phyloP scores from a whole-genome alignment of 768 basidiomycete genomes.

The Pulveroboletus frians region DNA sequence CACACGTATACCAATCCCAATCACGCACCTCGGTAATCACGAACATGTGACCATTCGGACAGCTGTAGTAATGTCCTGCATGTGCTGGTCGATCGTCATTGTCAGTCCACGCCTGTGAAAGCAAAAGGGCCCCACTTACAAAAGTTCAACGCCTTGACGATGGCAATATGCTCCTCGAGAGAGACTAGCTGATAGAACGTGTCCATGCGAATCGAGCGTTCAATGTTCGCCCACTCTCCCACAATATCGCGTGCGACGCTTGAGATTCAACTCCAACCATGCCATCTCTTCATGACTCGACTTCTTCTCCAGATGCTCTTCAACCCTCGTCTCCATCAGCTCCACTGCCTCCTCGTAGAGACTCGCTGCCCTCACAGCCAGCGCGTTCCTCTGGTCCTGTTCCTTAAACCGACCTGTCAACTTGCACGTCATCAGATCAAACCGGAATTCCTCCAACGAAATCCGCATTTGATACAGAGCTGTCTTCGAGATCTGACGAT shows the following conservation, averaged over 20 bases:
- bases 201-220: conserved; percentile 34
- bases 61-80: conserved; percentile 45
- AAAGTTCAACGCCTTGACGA: conserved; percentile 49
- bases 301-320: conserved; percentile 23
- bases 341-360: conserved; percentile 3
- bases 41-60: conserved; percentile 58
- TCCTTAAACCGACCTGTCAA: conserved; percentile 14
- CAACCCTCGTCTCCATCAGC: conserved; percentile 3
- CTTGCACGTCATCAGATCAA: conserved; percentile 37
- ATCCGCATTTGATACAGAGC: conserved; percentile 41
- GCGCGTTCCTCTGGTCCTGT: conserved; percentile 12
- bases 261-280: conserved; percentile 40
- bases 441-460: conserved; percentile 46
- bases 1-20: too few relatives aligned
- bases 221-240: conserved; percentile 44
- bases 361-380: conserved; percentile 20
- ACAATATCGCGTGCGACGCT: conserved; percentile 34
- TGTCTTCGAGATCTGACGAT: conserved; percentile 48
- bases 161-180: conserved; percentile 44
- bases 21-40: conserved; percentile 48
- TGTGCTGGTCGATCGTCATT: conserved; percentile 24
- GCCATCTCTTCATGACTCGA: conserved; percentile 12
- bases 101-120: neutral
- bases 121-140: conserved; percentile 26
- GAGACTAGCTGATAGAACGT: conserved; percentile 51